Evolutionary conservation across 2,329 filamentous ascomycete genomes (phyloP).

Genomic region (Paraphaeosphaeria minitans): DNA sequence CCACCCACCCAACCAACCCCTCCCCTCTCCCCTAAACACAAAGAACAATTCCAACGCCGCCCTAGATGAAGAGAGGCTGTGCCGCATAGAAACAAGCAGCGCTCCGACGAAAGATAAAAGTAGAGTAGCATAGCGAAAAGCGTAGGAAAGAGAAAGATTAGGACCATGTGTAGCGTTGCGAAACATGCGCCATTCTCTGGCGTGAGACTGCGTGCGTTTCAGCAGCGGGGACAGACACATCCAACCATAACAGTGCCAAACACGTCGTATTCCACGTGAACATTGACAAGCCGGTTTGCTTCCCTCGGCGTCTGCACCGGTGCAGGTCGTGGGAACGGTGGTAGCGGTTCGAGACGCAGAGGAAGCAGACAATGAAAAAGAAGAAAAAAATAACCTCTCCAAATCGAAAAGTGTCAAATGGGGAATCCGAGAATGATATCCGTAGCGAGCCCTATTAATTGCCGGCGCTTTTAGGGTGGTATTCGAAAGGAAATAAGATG

Average conservation of each 20-base stretch:
- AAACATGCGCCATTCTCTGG: conserved; percentile 8
- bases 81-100: conserved; percentile 8
- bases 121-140: conserved; percentile 11
- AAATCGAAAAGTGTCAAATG: conserved; percentile 11
- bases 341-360: background rate
- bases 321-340: background rate
- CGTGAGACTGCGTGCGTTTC: conserved; percentile 21
- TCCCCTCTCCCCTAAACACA: conserved; percentile 2
- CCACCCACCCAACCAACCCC: background rate
- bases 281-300: conserved; percentile 11
- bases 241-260: conserved; percentile 13
- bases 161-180: conserved; percentile 7
- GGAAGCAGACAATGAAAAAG: conserved; percentile 2
- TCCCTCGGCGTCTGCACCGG: conserved; percentile 13
- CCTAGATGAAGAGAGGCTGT: conserved; percentile 14
- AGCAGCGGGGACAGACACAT: conserved; percentile 11
- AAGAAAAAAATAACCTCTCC: too few relatives aligned
- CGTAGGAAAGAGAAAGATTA: conserved; percentile 15
- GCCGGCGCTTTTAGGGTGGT: conserved; percentile 26
- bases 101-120: conserved; percentile 13
- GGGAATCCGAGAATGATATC: conserved; percentile 18
- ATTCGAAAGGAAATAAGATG: conserved; percentile 24
- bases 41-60: conserved; percentile 13
- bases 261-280: conserved; percentile 17
- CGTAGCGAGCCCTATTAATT: conserved; percentile 26